Conservation (phyloP, 2,329 filamentous ascomycete genomes). For the Botrytis sinoallii region DNA sequence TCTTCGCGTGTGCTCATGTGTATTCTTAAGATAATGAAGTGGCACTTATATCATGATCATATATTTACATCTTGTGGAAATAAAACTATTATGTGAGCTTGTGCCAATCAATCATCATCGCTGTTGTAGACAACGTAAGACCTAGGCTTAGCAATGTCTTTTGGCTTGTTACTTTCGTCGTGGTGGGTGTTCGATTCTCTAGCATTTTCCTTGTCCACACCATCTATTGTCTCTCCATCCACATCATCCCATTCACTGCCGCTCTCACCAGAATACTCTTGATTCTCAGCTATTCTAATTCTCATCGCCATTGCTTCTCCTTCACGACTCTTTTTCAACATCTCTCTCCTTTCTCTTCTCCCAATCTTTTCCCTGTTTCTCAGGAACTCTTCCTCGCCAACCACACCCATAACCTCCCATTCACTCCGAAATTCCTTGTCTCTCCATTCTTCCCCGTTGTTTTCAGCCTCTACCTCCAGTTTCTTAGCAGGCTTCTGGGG, state of each 20-base stretch:
- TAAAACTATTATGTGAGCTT: neutral
- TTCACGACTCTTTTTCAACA: neutral
- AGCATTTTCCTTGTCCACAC: neutral
- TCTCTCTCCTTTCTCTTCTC: constrained; percentile 21
- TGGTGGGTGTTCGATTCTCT: neutral
- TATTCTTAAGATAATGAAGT: constrained; percentile 20
- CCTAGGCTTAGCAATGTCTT: neutral
- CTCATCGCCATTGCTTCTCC: neutral
- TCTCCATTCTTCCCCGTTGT: constrained; percentile 31
- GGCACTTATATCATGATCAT: constrained; percentile 4
- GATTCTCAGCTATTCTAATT: neutral
- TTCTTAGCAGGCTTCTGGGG: constrained; percentile 15
- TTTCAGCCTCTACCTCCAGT: neutral
- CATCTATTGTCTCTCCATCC: neutral
- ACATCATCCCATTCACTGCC: constrained; percentile 17
- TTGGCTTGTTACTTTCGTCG: neutral
- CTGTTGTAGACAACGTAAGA: constrained; percentile 19
- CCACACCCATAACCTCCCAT: constrained; percentile 34
- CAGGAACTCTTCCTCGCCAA: constrained; percentile 29
- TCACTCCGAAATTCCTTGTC: constrained; percentile 32
- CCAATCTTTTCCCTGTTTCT: constrained; percentile 25
- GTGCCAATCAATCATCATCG: constrained; percentile 5
- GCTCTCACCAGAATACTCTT: constrained; percentile 5
- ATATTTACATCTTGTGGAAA: neutral
- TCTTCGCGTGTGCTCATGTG: neutral